phyloP scores from a whole-genome alignment of 2,329 filamentous ascomycete species.

The Juglanconis sp. region DNA sequence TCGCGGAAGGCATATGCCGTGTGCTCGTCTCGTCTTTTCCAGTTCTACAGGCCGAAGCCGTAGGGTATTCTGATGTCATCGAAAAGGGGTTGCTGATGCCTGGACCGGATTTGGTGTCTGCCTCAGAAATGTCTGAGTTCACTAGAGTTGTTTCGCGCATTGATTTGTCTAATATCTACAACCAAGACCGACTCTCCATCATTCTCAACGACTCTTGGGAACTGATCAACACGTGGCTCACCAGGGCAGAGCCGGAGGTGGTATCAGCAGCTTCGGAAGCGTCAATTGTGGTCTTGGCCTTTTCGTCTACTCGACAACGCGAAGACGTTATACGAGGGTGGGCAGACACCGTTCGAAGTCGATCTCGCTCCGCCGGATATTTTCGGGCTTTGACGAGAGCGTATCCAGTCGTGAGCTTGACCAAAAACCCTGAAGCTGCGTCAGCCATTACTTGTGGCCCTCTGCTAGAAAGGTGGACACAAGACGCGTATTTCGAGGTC shows the following conservation, averaged over 20 bases:
- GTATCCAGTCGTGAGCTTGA: conserved; percentile 36
- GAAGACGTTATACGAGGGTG: conserved; percentile 41
- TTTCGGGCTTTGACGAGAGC: conserved; percentile 52
- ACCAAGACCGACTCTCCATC: background rate
- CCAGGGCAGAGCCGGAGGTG: conserved; percentile 48
- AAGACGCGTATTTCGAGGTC: conserved; percentile 48
- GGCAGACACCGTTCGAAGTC: conserved; percentile 39
- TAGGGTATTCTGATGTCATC: conserved; percentile 13
- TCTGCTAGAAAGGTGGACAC: conserved; percentile 51
- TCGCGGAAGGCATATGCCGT: conserved; percentile 59
- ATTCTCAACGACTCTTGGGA: conserved; percentile 24
- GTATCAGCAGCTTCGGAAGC: conserved; percentile 49
- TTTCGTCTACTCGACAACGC: conserved; percentile 37
- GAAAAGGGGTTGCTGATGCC: conserved; percentile 22
- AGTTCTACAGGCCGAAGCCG: conserved; percentile 38
- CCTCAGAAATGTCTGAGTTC: background rate
- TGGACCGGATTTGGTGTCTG: conserved; percentile 22
- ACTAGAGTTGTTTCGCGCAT: background rate
- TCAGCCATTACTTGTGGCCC: conserved; percentile 37
- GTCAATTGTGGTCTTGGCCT: conserved; percentile 46
- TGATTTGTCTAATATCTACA: background rate
- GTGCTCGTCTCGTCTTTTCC: conserved; percentile 54
- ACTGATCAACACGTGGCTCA: conserved; percentile 44
- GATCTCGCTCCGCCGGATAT: conserved; percentile 40
- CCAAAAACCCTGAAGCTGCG: background rate